Evolutionary conservation across 768 basidiomycete genomes (phyloP).

Genomic region (Boletus eberwhitei): DNA sequence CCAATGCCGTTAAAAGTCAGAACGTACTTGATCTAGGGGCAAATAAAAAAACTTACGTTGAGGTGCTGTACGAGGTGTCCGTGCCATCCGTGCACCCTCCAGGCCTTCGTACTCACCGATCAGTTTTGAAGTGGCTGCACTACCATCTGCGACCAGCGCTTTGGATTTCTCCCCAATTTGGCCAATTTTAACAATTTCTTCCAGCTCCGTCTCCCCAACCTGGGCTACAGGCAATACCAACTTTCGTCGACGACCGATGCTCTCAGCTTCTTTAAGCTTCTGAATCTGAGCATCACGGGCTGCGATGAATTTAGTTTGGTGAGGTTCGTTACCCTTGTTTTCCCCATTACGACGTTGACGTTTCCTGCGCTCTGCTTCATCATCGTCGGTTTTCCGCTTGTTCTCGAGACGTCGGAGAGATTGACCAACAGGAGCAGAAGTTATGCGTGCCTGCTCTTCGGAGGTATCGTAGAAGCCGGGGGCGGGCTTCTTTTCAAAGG

Average conservation of each 20-base stretch:
- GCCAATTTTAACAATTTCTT: conserved; percentile 98
- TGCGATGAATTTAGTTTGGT: conserved; percentile 94
- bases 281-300: conserved; percentile 97
- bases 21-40: neutral
- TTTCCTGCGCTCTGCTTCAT: conserved; percentile 91
- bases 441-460: conserved; percentile 85
- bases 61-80: conserved; percentile 92
- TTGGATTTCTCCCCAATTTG: conserved; percentile 88
- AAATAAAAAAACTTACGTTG: conserved; percentile 63
- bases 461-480: conserved; percentile 96
- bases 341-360: conserved; percentile 64
- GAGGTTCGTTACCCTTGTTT: conserved; percentile 65
- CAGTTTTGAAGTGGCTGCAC: conserved; percentile 79
- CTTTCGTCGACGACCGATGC: conserved; percentile 83
- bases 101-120: conserved; percentile 92
- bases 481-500: conserved; percentile 95
- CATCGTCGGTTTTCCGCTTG: conserved; percentile 91
- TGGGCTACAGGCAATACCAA: conserved; percentile 85
- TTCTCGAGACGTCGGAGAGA: conserved; percentile 90
- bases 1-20: conserved; percentile 7
- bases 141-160: conserved; percentile 76
- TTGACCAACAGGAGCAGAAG: conserved; percentile 89
- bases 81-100: conserved; percentile 83
- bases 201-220: conserved; percentile 90
- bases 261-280: conserved; percentile 95